phyloP scores from a whole-genome alignment of 176 grass and related monocot genomes.

The Cenchrus fungigraminus region DNA sequence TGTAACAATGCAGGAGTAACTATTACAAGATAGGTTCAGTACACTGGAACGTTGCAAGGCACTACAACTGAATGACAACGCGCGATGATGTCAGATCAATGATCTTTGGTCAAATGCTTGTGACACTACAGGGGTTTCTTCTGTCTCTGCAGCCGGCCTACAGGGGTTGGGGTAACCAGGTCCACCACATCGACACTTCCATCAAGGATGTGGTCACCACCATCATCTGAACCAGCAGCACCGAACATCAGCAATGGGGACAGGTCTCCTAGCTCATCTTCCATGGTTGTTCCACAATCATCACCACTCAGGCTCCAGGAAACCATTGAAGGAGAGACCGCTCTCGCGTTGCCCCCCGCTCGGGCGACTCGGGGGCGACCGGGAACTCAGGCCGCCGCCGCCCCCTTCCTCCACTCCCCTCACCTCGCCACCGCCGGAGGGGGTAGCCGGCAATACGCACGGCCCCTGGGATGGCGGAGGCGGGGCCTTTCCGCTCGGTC shows the following conservation, averaged over 20 bases:
- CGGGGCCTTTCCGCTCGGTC: too few relatives aligned
- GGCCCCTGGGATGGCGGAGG: too few relatives aligned
- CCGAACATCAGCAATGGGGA: background rate
- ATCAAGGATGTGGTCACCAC: background rate
- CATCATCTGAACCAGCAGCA: background rate
- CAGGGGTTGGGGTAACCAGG: constrained; percentile 65
- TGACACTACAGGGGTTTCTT: background rate
- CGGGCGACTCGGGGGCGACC: too few relatives aligned
- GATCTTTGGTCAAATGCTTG: constrained; percentile 33
- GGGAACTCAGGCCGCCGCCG: too few relatives aligned
- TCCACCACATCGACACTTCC: constrained; percentile 54
- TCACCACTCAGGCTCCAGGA: background rate
- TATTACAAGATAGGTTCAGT: background rate
- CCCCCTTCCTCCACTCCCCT: too few relatives aligned
- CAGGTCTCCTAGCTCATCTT: background rate
- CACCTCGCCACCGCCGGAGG: too few relatives aligned
- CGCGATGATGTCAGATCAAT: constrained; percentile 86
- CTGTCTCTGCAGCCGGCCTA: constrained; percentile 27
- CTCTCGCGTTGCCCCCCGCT: too few relatives aligned
- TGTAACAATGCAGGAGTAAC: background rate
- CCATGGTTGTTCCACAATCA: background rate
- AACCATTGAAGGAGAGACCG: background rate
- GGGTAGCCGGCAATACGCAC: too few relatives aligned
- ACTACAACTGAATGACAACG: constrained; percentile 63
- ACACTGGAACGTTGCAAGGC: constrained; percentile 19